Conservation (phyloP, 2,329 filamentous ascomycete genomes). For the Pseudofabraea citricarpa region DNA sequence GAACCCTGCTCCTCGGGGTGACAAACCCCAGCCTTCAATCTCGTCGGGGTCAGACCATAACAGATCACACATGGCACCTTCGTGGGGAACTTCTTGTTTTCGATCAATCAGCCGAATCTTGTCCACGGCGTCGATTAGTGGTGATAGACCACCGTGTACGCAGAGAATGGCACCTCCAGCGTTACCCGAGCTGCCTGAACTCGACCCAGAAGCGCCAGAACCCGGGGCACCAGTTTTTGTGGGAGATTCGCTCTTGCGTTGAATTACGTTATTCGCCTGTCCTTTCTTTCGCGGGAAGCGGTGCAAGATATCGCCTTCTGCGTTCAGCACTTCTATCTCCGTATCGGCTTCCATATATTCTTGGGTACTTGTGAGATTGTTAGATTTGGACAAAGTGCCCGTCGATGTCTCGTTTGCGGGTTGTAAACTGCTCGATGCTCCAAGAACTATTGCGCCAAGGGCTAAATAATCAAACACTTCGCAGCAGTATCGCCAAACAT, state of each 20-base stretch:
- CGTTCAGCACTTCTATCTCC: slow-evolving; percentile 91
- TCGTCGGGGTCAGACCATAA: slow-evolving; percentile 98
- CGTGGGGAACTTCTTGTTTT: slow-evolving; percentile 97
- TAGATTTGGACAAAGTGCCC: slow-evolving; percentile 42
- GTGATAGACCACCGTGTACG: slow-evolving; percentile 89
- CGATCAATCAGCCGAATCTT: slow-evolving; percentile 93
- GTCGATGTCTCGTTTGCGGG: slow-evolving; percentile 35
- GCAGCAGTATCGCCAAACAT: slow-evolving; percentile 96
- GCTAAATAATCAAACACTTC: slow-evolving; percentile 99
- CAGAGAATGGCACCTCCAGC: slow-evolving; percentile 83
- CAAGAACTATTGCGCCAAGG: slow-evolving; percentile 92
- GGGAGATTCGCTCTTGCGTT: slow-evolving; percentile 34
- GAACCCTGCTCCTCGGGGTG: slow-evolving; percentile 90
- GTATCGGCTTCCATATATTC: slow-evolving; percentile 63
- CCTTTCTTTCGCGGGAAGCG: slow-evolving; percentile 53
- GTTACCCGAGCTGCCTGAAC: slow-evolving; percentile 59
- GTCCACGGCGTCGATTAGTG: slow-evolving; percentile 87
- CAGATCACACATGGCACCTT: slow-evolving; percentile 97
- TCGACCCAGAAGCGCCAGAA: slow-evolving; percentile 70
- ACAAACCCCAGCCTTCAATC: slow-evolving; percentile 94
- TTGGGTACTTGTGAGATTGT: slow-evolving; percentile 39
- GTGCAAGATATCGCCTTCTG: slow-evolving; percentile 73
- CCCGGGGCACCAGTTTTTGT: slow-evolving; percentile 68
- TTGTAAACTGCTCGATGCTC: slow-evolving; percentile 64
- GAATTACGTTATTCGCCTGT: slow-evolving; percentile 24